Evolutionary conservation across 495 filamentous ascomycete species (phyloP), one percentile per base, ranked within the genome.

Genomic region (Hypoxylon fuscum): DNA sequence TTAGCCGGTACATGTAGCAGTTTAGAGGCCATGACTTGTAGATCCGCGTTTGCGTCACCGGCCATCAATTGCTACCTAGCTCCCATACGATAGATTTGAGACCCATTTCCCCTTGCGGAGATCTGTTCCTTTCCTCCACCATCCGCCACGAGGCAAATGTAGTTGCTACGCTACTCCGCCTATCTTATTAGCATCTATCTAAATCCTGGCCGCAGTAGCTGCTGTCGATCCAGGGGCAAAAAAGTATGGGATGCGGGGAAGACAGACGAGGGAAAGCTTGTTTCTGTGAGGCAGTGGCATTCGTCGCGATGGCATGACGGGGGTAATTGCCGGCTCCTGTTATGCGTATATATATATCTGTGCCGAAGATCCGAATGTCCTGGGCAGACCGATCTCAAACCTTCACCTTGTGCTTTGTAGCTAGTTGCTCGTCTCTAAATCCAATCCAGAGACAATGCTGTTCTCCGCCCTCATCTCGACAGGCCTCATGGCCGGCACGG

Each of bases 401-500:
- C 44, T 54, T 7, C 27, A 29, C 14, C n/a, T n/a, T n/a, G n/a
- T 6, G n/a, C 8, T 11, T 21, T 37, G 18, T 27, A n/a, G n/a
- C n/a, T n/a, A n/a, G n/a, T n/a, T n/a, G n/a, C 20, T 42, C 35
- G n/a, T 25, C 22, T 43, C 56, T 44, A 27, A 17, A 31, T 18
- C 31, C 12, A 22, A 44, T 3, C 4, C 17, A 45, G 42, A 40
- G 40, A 46, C 12, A 38, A 42, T 65, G 59, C 17, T 66, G 22
- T 47, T 55, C 52, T 58, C 62, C 7, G 21, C 43, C 18, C 27
- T 72, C 31, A 12, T 67, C 22, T 50, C 37, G 42, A 47, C 42
- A 40, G 27, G 41, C 59, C 29, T 69, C 20, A 47, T 70, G 50
- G 66, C 64, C 25, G 17, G 54, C 8, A 52, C 57, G 49, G 69